Base-by-base conservation (phyloP, 257 asterid species). In the Solanum chmielewskii region DNA sequence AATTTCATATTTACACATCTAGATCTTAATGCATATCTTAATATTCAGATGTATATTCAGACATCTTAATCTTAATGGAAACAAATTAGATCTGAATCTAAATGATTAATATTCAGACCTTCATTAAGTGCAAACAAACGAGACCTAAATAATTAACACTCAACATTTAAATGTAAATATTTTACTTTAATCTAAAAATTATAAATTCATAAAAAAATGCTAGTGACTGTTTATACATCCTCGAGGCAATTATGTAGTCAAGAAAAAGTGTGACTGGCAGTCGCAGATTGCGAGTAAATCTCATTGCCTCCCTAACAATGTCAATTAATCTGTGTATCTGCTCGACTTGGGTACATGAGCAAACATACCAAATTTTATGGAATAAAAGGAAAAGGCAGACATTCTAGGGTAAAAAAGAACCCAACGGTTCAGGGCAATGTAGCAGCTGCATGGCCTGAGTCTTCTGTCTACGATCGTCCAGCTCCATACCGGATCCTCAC, bases 391-490 rank as follows among this genome's bases (percentile, higher is more conserved):
- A 81, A 80, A 47, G 20, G 9, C 21, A 81, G 68, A 27, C 29
- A 47, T 49, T 29, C 11, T 81, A 27, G 29, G 45, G 69, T 49
- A 81, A 69, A 60, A 69, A 66, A 31, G 69, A 27, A 18, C 25
- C 62, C 70, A 33, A 86, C 13, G 84, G 74, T 64, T 49, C 78
- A 35, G 70, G 60, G 62, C 41, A 13, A 88, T 6, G 21, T 49
- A 80, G 68, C 69, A 47, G 29, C 85, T 47, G 85, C 62, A 49
- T 49, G 69, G 69, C 85, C 20, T 49, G 11, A 42, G 83, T 62
- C 82, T 60, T 56, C 42, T 39, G 27, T 71, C 90, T 87, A 89
- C 3, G 80, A 20, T 89, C 95, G 91, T 84, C 92, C 94, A 47
- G 83, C 90, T 85, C 92, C 9, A 89, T 35, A 35, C 95, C 16